A percentile compares a stretch with the other conserved stretches of the same genome.
These are phyloP conservation scores for Fusarium continuum DNA, from an alignment of 2,329 filamentous ascomycete genomes.

Conservation along the genomic window DNA sequence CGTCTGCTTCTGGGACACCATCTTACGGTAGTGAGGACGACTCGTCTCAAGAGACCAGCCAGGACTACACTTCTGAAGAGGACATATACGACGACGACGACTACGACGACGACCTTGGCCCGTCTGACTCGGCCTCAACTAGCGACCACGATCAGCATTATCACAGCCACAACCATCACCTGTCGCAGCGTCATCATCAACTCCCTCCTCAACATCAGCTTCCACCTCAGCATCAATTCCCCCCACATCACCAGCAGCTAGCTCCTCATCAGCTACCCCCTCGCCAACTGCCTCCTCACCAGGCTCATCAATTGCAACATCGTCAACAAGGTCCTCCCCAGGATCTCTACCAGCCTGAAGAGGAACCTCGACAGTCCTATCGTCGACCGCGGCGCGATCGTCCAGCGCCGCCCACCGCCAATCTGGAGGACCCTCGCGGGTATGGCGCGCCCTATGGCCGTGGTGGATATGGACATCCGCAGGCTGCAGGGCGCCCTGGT, in stretches of 20 bases:
- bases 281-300: conserved; percentile 48
- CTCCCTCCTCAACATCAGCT: conserved; percentile 45
- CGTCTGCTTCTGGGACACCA: conserved; percentile 46
- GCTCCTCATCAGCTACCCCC: conserved; percentile 43
- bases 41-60: conserved; percentile 46
- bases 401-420: conserved; percentile 58
- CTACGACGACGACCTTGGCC: conserved; percentile 56
- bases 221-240: conserved; percentile 47
- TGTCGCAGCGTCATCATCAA: conserved; percentile 47
- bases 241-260: conserved; percentile 50
- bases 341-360: conserved; percentile 40
- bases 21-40: conserved; percentile 54
- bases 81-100: conserved; percentile 50
- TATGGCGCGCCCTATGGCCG: conserved; percentile 58
- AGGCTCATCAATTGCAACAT: conserved; percentile 48
- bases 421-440: conserved; percentile 72
- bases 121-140: conserved; percentile 66
- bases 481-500: conserved; percentile 15
- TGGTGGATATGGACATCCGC: conserved; percentile 39
- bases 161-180: conserved; percentile 46
- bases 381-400: conserved; percentile 37
- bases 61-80: conserved; percentile 47
- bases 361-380: conserved; percentile 29
- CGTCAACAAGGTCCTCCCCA: conserved; percentile 50
- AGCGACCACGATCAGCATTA: conserved; percentile 32